Conservation (phyloP, 805 yeast species). For the Wickerhamiella bombiphila region DNA sequence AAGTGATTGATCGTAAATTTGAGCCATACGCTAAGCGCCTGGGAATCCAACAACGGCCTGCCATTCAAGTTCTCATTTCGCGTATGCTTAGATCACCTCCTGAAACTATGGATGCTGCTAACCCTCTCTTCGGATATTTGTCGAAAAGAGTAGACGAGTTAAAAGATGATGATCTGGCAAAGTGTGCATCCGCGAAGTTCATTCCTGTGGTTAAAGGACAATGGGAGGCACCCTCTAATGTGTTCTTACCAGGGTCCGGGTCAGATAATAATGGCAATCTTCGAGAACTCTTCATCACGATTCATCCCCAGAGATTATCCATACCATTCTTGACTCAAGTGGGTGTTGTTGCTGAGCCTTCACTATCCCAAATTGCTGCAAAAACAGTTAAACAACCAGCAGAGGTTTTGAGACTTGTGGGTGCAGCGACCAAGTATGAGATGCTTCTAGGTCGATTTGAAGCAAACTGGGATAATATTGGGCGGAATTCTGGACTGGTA, state of each 20-base stretch:
- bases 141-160: slow-evolving; percentile 18
- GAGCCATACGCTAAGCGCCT: slow-evolving; percentile 20
- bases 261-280: slow-evolving; percentile 7
- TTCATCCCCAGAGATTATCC: slow-evolving; percentile 11
- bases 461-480: slow-evolving; percentile 7
- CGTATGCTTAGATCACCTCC: slow-evolving; percentile 18
- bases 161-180: slow-evolving; percentile 10
- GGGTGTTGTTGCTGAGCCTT: slow-evolving; percentile 25
- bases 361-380: slow-evolving; percentile 20
- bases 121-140: slow-evolving; percentile 21
- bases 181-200: slow-evolving; percentile 13
- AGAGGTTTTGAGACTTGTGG: slow-evolving; percentile 17
- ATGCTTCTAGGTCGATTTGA: slow-evolving; percentile 9
- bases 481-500: slow-evolving; percentile 12
- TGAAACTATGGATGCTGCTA: slow-evolving; percentile 11
- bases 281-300: slow-evolving; percentile 8
- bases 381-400: slow-evolving; percentile 18
- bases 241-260: slow-evolving; percentile 16
- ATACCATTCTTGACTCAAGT: slow-evolving; percentile 21
- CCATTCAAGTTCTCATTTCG: slow-evolving; percentile 12
- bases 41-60: slow-evolving; percentile 22
- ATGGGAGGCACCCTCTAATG: slow-evolving; percentile 16
- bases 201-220: slow-evolving; percentile 18
- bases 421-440: slow-evolving; percentile 15
- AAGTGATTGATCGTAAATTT: slow-evolving; percentile 17